Percentiles rank a stretch among this genome's conserved stretches.
Evolutionary conservation across 2,329 filamentous ascomycete genomes (phyloP).

Genomic region (Chrysosporium keratinophilum): DNA sequence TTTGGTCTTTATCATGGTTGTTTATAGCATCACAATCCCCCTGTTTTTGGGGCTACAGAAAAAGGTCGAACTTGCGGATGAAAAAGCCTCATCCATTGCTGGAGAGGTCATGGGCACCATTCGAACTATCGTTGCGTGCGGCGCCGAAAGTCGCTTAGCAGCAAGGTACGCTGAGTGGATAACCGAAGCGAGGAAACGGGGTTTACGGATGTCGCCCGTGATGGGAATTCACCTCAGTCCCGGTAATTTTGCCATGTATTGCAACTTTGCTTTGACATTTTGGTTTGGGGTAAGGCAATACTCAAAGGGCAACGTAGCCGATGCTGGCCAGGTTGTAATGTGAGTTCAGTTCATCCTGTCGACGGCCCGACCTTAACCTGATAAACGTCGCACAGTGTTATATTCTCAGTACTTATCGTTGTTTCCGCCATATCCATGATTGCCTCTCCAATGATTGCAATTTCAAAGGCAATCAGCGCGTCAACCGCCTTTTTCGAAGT

Average conservation of each 20-base stretch:
- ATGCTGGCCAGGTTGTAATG: conserved; percentile 31
- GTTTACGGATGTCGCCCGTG: conserved; percentile 22
- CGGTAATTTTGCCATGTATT: conserved; percentile 30
- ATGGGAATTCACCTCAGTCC: conserved; percentile 27
- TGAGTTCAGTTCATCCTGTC: conserved; percentile 14
- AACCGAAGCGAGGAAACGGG: conserved; percentile 28
- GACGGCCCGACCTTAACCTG: background rate
- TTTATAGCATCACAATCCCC: conserved; percentile 27
- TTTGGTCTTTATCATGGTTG: conserved; percentile 34
- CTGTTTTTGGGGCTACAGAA: conserved; percentile 27
- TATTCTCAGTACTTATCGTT: conserved; percentile 27
- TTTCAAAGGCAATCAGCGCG: conserved; percentile 28
- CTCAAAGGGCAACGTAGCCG: conserved; percentile 25
- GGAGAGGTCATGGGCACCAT: conserved; percentile 36
- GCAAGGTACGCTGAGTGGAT: conserved; percentile 31
- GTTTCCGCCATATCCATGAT: conserved; percentile 14
- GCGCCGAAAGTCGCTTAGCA: conserved; percentile 31
- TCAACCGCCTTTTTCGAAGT: conserved; percentile 26
- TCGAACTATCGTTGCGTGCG: conserved; percentile 37
- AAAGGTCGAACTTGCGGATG: conserved; percentile 30
- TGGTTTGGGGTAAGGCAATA: conserved; percentile 32
- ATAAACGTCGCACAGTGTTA: conserved; percentile 21
- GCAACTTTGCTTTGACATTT: conserved; percentile 29
- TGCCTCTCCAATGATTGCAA: conserved; percentile 25
- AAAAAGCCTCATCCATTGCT: conserved; percentile 31